Percentiles rank a stretch among this genome's conserved stretches.
phyloP scores from a whole-genome alignment of 2,329 filamentous ascomycete genomes.

The Alternaria gansuensis region DNA sequence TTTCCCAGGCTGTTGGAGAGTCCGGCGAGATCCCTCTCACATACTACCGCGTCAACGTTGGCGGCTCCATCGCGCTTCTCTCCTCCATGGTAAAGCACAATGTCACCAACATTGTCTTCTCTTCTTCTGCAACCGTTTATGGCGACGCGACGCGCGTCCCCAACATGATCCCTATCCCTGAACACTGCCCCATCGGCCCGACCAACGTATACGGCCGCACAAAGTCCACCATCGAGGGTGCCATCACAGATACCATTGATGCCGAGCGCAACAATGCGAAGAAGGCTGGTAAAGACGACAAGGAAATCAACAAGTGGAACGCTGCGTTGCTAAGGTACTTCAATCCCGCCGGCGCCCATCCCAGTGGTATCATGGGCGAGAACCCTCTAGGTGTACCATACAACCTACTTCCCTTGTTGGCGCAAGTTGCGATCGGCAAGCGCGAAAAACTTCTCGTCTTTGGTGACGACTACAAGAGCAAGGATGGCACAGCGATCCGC shows the following conservation, averaged over 20 bases:
- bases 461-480: constrained; percentile 90
- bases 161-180: constrained; percentile 99
- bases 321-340: constrained; percentile 94
- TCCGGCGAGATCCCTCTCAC: constrained; percentile 92
- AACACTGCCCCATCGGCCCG: constrained; percentile 92
- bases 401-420: constrained; percentile 92
- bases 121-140: constrained; percentile 96
- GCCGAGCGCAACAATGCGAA: constrained; percentile 83
- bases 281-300: constrained; percentile 75
- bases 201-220: constrained; percentile 99
- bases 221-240: constrained; percentile 88
- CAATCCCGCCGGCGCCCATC: constrained; percentile 95
- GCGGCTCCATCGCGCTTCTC: constrained; percentile 87
- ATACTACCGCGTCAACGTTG: constrained; percentile 97
- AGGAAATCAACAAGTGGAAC: constrained; percentile 78
- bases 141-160: constrained; percentile 95
- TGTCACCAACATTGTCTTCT: constrained; percentile 98
- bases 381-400: constrained; percentile 95
- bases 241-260: constrained; percentile 90
- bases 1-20: constrained; percentile 86
- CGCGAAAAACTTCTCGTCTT: constrained; percentile 94
- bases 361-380: constrained; percentile 96
- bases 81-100: constrained; percentile 87
- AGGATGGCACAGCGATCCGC: constrained; percentile 91
- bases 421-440: constrained; percentile 95